Base-by-base conservation (phyloP, 495 filamentous ascomycete genomes). In the Hypoxylon trugodes region DNA sequence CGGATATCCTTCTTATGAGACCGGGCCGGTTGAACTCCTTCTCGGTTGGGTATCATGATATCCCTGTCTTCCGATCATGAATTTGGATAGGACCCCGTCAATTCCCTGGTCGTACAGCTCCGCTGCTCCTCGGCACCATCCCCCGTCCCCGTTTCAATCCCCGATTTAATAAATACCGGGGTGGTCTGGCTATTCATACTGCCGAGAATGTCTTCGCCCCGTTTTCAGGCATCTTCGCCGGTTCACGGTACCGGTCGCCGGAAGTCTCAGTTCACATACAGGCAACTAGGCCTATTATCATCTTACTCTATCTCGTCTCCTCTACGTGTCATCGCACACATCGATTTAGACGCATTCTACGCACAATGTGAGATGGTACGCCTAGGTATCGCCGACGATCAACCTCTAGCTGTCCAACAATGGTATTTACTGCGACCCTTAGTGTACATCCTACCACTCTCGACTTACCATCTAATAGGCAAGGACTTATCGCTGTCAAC, bases 301-400 rank as follows among this genome's bases (percentile, higher is more conserved):
- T 82, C 87, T 9, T 90, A 84, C 53, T 87, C 86, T 1, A 79
- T 87, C 0, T 84, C 85, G 3, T 91, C 87, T 45, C 95, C 93
- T 12, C 82, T 98, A 12, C 87, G 95, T 45, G 89, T 93, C 9
- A 87, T 97, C 45, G 91, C 93, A 15, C 95, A 97, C 70, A 84
- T 98, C 57, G 95, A 98, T 73, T 86, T 98, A 61, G 95, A 98
- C 83, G 95, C 94, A 42, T 98, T 98, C 76, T 98, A 98, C 68
- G 95, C 96, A 3, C 95, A 98, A 82, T 96, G 90, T 65, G 95
- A 98, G 74, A 93, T 91, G 82, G 87, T 96, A 2, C 88, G 96
- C 6, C 81, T 97, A 30, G 87, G 85, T 8, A 81, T 90, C 8
- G 76, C 89, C 32, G 86, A 89, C 55, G 84, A 90, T 32, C 82